phyloP scores from a whole-genome alignment of 2,329 filamentous ascomycete species.

The Epichloe coenophiala region DNA sequence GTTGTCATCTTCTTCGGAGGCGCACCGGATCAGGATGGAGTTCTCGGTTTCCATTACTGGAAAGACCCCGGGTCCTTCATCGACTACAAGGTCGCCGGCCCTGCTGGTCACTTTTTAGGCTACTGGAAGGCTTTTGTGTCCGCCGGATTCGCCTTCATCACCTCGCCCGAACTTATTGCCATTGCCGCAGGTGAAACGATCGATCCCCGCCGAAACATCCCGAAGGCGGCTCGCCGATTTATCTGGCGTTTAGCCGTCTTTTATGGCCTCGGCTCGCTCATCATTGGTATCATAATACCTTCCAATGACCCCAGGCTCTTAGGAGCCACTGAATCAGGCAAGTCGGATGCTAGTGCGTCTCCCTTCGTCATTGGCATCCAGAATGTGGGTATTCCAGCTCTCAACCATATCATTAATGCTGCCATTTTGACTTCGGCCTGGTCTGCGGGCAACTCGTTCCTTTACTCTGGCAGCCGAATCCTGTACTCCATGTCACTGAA shows the following conservation, averaged over 20 bases:
- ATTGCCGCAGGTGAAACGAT: constrained; percentile 53
- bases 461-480: constrained; percentile 56
- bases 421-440: constrained; percentile 54
- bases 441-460: constrained; percentile 47
- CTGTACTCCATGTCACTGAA: constrained; percentile 55
- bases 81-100: constrained; percentile 31
- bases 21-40: constrained; percentile 32
- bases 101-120: constrained; percentile 40
- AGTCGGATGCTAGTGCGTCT: constrained; percentile 42
- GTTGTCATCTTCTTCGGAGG: constrained; percentile 44
- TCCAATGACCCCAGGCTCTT: constrained; percentile 51
- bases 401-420: constrained; percentile 56
- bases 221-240: constrained; percentile 49
- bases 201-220: constrained; percentile 51
- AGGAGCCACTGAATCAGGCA: constrained; percentile 18
- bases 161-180: constrained; percentile 48
- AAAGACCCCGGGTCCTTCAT: constrained; percentile 30
- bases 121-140: constrained; percentile 43
- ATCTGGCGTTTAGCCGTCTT: constrained; percentile 50
- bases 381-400: constrained; percentile 45
- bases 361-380: constrained; percentile 57
- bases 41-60: constrained; percentile 31
- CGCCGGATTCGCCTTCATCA: constrained; percentile 50
- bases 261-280: constrained; percentile 47
- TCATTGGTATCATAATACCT: constrained; percentile 49